phyloP scores from a whole-genome alignment of 2,329 filamentous ascomycete species.

The Sclerotinia borealis region DNA sequence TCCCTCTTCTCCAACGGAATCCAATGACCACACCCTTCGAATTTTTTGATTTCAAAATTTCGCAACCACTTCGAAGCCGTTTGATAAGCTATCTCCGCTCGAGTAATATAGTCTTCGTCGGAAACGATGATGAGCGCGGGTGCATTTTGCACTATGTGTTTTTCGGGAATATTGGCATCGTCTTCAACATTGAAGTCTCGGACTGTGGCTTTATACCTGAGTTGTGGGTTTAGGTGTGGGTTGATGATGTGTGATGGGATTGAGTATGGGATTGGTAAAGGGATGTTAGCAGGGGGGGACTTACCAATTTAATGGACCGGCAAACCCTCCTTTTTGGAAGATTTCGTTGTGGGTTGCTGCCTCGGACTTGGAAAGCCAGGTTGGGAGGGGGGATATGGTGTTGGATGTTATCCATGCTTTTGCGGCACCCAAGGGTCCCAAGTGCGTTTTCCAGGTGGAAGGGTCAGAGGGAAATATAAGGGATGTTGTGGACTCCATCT shows the following conservation, averaged over 20 bases:
- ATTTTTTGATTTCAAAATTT: conserved; percentile 10
- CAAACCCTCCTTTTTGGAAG: conserved; percentile 7
- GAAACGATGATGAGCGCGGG: conserved; percentile 14
- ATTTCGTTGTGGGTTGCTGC: conserved; percentile 13
- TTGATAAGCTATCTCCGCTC: conserved; percentile 13
- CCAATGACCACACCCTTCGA: conserved; percentile 19
- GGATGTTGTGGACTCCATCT: conserved; percentile 14
- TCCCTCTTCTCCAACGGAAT: conserved; percentile 17
- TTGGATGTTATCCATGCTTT: conserved; percentile 14
- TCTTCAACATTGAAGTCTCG: conserved; percentile 16
- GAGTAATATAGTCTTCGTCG: conserved; percentile 13
- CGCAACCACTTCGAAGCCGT: not conserved
- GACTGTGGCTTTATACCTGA: conserved; percentile 12
- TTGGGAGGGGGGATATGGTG: conserved; percentile 12
- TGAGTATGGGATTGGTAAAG: not conserved
- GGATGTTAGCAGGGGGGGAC: conserved; percentile 11
- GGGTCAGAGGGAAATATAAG: conserved; percentile 13
- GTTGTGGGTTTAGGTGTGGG: conserved; percentile 9
- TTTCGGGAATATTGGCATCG: conserved; percentile 14
- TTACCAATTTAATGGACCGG: conserved; percentile 11
- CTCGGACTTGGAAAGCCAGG: conserved; percentile 5
- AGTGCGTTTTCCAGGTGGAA: conserved; percentile 15
- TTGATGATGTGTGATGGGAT: not conserved
- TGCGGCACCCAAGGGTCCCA: conserved; percentile 14
- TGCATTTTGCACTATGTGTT: conserved; percentile 15